phyloP scores from a whole-genome alignment of 2,329 filamentous ascomycete species.

The Alternaria hordeiaustralica region DNA sequence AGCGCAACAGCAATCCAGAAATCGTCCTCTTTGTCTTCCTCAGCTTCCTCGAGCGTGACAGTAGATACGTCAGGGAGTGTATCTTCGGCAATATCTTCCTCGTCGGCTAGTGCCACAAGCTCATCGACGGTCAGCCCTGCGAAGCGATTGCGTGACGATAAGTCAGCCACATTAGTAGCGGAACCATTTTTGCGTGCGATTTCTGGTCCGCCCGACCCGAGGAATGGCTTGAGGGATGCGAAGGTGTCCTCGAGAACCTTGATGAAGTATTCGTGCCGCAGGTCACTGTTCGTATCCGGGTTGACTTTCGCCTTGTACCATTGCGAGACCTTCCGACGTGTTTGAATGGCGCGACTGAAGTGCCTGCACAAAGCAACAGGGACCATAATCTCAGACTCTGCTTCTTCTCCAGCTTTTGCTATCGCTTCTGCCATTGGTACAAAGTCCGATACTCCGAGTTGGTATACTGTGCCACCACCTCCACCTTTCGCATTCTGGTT shows the following conservation, averaged over 20 bases:
- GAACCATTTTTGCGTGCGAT: not conserved
- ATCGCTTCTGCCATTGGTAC: conserved; percentile 8
- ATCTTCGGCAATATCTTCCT: not conserved
- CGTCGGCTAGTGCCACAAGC: not conserved
- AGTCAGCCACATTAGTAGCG: not conserved
- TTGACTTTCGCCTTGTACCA: not conserved
- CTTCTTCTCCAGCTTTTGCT: not conserved
- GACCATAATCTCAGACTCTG: not conserved
- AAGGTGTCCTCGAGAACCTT: conserved; percentile 4
- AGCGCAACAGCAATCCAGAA: conserved; percentile 2
- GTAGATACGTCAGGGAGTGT: not conserved
- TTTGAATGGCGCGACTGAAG: conserved; percentile 10
- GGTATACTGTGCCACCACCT: not conserved
- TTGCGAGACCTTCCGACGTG: conserved; percentile 1
- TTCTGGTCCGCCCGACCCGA: not conserved
- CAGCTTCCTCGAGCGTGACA: not conserved
- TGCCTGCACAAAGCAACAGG: not conserved
- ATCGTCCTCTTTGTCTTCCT: conserved; percentile 4
- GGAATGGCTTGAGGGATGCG: not conserved
- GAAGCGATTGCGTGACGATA: conserved; percentile 3
- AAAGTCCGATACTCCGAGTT: conserved; percentile 5
- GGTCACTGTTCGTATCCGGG: not conserved
- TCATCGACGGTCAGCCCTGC: conserved; percentile 3
- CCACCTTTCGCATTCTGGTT: not conserved
- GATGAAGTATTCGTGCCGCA: conserved; percentile 5